Conservation (phyloP, 106 monocot species). For the Allium fistulosum region DNA sequence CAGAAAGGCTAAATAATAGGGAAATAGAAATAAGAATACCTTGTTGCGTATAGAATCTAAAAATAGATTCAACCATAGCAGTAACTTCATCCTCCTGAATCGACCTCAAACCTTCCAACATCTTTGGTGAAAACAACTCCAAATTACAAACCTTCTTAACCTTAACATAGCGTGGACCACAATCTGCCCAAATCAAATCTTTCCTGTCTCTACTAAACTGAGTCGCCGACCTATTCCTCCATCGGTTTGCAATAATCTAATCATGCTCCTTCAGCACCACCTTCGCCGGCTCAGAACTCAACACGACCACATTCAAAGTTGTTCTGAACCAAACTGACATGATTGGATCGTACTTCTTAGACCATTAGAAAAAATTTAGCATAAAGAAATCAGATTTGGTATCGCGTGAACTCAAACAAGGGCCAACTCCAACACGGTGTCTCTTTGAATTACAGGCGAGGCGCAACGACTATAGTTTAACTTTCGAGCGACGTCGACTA, state of each 20-base stretch:
- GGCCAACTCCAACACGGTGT: no score
- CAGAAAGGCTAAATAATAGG: no score
- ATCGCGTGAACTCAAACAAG: no score
- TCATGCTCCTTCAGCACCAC: slow-evolving; percentile 93
- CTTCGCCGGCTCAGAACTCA: slow-evolving; percentile 60
- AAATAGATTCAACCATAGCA: slow-evolving; percentile 89
- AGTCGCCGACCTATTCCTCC: slow-evolving; percentile 54
- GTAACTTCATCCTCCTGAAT: slow-evolving; percentile 93
- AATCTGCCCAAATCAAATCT: slow-evolving; percentile 94
- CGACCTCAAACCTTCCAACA: slow-evolving; percentile 74
- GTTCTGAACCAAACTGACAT: slow-evolving; percentile 91
- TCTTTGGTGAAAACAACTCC: slow-evolving; percentile 76
- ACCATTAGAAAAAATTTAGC: no score
- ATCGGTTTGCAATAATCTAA: slow-evolving; percentile 67
- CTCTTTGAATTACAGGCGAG: no score
- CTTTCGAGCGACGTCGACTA: no score
- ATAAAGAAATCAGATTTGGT: no score
- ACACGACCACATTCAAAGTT: slow-evolving; percentile 70
- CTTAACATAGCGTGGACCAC: slow-evolving; percentile 92
- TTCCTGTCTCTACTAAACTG: slow-evolving; percentile 73
- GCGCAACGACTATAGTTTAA: no score
- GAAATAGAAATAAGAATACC: slow-evolving; percentile 21
- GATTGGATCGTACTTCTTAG: slow-evolving; percentile 62
- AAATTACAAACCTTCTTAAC: slow-evolving; percentile 86
- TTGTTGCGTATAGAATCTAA: slow-evolving; percentile 23